phyloP scores from a whole-genome alignment of 768 basidiomycete genomes.

The Kwoniella dejecticola region DNA sequence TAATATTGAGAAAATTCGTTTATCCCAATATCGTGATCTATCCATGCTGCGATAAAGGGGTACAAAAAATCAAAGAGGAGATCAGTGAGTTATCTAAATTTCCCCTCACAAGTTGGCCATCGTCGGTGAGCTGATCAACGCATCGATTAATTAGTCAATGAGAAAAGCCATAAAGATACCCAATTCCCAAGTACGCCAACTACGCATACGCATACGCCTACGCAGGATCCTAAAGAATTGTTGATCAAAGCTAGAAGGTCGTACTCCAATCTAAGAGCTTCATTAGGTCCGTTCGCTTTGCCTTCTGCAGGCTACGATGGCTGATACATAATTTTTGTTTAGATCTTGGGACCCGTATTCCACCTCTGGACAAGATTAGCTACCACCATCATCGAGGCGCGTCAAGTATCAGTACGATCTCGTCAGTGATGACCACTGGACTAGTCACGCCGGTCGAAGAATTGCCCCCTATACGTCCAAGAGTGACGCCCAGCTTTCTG shows the following conservation, averaged over 20 bases:
- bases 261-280: not conserved
- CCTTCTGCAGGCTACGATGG: not conserved
- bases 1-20: not conserved
- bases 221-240: not conserved
- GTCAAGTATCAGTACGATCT: not conserved
- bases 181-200: too few species aligned
- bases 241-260: not conserved
- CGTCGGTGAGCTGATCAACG: too few species aligned
- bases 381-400: not conserved
- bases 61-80: not conserved
- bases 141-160: too few species aligned
- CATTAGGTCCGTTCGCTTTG: not conserved
- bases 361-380: too few species aligned
- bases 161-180: too few species aligned
- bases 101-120: too few species aligned
- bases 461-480: not conserved
- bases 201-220: too few species aligned
- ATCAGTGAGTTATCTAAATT: not conserved
- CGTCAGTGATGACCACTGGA: not conserved
- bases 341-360: too few species aligned
- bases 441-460: not conserved
- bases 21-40: constrained; percentile 8
- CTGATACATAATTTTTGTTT: too few species aligned
- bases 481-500: too few species aligned
- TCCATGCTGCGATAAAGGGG: constrained; percentile 2